These are phyloP conservation scores for Cicer arietinum DNA, from an alignment of 306 rosid genomes.

Conservation along the genomic window DNA sequence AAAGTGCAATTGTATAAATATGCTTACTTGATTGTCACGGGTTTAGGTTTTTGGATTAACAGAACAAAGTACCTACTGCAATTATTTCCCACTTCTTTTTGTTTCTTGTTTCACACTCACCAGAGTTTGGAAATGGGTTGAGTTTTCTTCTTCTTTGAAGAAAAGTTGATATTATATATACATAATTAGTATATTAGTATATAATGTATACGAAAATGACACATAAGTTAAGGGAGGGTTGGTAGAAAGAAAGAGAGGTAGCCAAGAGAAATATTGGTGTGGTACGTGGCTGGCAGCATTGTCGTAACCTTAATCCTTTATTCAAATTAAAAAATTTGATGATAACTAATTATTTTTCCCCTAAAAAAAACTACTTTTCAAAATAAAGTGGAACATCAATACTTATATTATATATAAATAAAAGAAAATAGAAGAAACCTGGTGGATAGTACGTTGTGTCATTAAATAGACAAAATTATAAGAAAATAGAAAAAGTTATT, in stretches of 20 bases:
- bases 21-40: slow-evolving; percentile 40
- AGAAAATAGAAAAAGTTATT: too few species aligned
- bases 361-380: too few species aligned
- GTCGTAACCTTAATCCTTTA: slow-evolving; percentile 26
- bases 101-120: slow-evolving; percentile 10
- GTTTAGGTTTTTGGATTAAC: neutral
- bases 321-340: neutral
- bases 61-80: neutral
- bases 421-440: too few species aligned
- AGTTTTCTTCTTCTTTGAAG: neutral
- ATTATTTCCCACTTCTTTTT: neutral
- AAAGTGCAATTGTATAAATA: slow-evolving; percentile 6
- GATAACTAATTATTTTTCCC: neutral
- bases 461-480: too few species aligned
- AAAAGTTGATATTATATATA: neutral
- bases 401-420: too few species aligned
- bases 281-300: slow-evolving; percentile 3
- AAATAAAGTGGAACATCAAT: too few species aligned
- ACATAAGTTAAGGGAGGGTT: neutral
- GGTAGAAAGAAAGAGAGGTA: neutral
- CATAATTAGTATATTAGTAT: neutral
- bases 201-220: slow-evolving; percentile 6
- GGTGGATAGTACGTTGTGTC: too few species aligned
- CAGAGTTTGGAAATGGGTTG: slow-evolving; percentile 9
- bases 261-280: neutral